Base-by-base conservation (phyloP, 257 asterid species). In the Gynochthodes officinalis region DNA sequence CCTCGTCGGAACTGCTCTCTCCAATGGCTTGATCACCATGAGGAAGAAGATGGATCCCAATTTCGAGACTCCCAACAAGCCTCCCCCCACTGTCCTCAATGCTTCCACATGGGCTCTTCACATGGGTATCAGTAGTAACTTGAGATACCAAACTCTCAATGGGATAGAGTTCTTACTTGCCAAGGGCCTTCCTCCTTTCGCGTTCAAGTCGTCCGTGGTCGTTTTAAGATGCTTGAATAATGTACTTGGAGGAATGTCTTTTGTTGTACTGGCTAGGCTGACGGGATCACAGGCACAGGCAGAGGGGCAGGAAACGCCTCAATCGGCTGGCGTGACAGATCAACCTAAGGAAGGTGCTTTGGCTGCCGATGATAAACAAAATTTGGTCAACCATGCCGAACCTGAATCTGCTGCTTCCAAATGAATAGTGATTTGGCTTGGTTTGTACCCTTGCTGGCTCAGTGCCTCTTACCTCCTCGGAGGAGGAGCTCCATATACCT, bases 81-180 rank as follows among this genome's bases (percentile, higher is more conserved):
- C 93, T 14, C 97, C 98, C 0, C 96, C 96, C 0, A 79, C 93
- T 1, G 32, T 93, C 58, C 50, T 93, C 77, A 93, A 93, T 60
- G 98, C 97, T 0, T 54, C 61, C 10, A 93, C 98, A 8, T 93
- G 98, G 98, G 96, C 98, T 2, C 72, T 77, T 53, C 98, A 93
- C 86, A 93, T 93, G 98, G 97, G 96, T 6, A 40, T 89, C 5
- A 93, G 96, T 84, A 84, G 93, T 72, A 93, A 93, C 61, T 77
- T 93, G 32, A 86, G 98, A 75, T 93, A 93, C 85, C 98, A 93
- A 71, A 85, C 95, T 1, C 80, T 93, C 70, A 93, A 93, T 11
- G 98, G 97, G 0, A 15, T 89, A 16, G 97, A 93, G 90, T 93
- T 74, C 68, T 35, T 90, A 85, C 81, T 93, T 16, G 96, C 77